phyloP scores from a whole-genome alignment of 2,329 filamentous ascomycete species.

The Talaromyces albobiverticillius region DNA sequence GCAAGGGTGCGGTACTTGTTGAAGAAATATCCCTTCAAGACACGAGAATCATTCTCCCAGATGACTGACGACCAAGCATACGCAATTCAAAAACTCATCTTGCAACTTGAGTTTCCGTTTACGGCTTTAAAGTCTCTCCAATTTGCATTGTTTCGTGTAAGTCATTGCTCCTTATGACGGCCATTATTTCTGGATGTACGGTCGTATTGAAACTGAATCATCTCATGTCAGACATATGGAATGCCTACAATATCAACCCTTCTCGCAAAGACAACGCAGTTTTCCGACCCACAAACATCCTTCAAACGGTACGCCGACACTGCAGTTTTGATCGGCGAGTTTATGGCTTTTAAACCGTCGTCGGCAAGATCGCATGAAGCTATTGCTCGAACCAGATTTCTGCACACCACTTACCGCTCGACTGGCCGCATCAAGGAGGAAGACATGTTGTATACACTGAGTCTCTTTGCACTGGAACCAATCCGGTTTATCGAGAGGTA shows the following conservation, averaged over 20 bases:
- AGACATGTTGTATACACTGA: conserved; percentile 65
- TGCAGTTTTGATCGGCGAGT: conserved; percentile 47
- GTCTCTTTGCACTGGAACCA: conserved; percentile 65
- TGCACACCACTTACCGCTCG: conserved; percentile 58
- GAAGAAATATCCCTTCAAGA: conserved; percentile 32
- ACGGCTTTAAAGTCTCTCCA: conserved; percentile 51
- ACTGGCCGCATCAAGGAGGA: conserved; percentile 58
- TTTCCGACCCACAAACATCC: conserved; percentile 45
- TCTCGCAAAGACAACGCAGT: conserved; percentile 50
- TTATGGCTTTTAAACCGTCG: conserved; percentile 42
- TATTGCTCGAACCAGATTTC: conserved; percentile 62
- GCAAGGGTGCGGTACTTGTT: conserved; percentile 1
- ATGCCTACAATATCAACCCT: conserved; percentile 54
- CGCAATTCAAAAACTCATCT: conserved; percentile 46
- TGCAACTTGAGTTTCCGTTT: conserved; percentile 56
- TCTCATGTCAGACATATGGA: conserved; percentile 54
- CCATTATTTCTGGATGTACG: background rate
- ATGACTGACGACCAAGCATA: conserved; percentile 57
- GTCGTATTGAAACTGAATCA: background rate
- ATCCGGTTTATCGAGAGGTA: conserved; percentile 60
- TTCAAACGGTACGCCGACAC: conserved; percentile 56
- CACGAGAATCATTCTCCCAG: conserved; percentile 42
- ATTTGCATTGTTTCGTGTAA: conserved; percentile 58
- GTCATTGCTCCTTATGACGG: conserved; percentile 8
- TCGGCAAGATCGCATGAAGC: conserved; percentile 48